A percentile compares a stretch with the other conserved stretches of the same genome.
Evolutionary conservation across 129 eudicot genomes (phyloP).

Genomic region (Silybum marianum): DNA sequence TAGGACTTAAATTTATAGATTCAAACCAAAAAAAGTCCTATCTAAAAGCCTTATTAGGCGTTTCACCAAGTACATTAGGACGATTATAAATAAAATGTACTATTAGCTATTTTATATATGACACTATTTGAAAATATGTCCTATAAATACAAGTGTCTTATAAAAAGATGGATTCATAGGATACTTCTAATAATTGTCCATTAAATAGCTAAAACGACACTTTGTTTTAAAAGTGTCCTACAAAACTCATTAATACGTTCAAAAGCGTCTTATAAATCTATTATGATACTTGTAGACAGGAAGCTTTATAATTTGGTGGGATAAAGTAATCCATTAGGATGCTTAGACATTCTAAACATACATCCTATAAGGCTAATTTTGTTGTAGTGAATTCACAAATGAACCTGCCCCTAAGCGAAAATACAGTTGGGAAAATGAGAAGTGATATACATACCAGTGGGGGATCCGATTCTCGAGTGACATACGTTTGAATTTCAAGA

Average conservation of each 20-base stretch:
- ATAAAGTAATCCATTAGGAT: not conserved
- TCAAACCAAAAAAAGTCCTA: not conserved
- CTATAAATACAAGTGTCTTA: too few relatives aligned
- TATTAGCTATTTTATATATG: not conserved
- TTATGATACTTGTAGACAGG: not conserved
- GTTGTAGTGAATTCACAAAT: not conserved
- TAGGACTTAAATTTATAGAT: not conserved
- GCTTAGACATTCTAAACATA: not conserved
- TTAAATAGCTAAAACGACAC: not conserved
- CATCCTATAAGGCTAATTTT: not conserved
- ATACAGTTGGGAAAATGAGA: not conserved
- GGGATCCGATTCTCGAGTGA: slow-evolving; percentile 88
- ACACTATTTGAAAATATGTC: not conserved
- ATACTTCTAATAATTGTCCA: not conserved
- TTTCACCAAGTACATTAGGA: not conserved
- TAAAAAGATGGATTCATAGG: not conserved
- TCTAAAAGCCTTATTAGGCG: not conserved
- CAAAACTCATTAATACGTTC: not conserved
- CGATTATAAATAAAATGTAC: not conserved
- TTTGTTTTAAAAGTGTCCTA: not conserved
- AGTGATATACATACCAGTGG: slow-evolving; percentile 49
- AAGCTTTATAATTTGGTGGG: not conserved
- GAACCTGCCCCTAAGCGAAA: not conserved
- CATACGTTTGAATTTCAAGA: slow-evolving; percentile 85
- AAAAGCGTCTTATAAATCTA: too few relatives aligned